These are phyloP conservation scores for Vararia minispora DNA, from an alignment of 768 basidiomycete genomes.

Conservation along the genomic window DNA sequence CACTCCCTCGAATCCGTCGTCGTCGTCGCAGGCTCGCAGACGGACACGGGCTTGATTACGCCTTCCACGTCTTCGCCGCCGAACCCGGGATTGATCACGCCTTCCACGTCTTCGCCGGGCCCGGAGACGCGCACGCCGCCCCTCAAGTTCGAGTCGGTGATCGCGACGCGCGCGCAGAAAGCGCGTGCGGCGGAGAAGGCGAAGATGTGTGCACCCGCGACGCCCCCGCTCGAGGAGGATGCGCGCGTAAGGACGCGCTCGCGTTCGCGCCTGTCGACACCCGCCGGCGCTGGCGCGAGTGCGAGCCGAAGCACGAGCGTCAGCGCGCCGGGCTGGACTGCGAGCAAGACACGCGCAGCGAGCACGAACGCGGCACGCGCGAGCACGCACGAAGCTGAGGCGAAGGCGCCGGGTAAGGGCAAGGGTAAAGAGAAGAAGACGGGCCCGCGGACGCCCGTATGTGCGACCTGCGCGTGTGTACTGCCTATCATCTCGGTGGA, in stretches of 20 bases:
- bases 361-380: slow-evolving; percentile 1
- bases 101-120: slow-evolving; percentile 6
- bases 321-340: slow-evolving; percentile 2
- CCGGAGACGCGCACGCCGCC: slow-evolving; percentile 4
- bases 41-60: slow-evolving; percentile 1
- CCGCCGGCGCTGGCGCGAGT: slow-evolving; percentile 15
- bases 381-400: slow-evolving; percentile 7
- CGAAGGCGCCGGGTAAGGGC: slow-evolving; percentile 12
- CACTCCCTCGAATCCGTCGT: slow-evolving; percentile 1
- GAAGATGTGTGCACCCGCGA: slow-evolving; percentile 29
- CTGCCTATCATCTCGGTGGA: slow-evolving; percentile 71
- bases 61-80: slow-evolving; percentile 6
- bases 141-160: slow-evolving; percentile 38
- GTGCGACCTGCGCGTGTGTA: slow-evolving; percentile 58
- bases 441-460: slow-evolving; percentile 35
- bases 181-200: slow-evolving; percentile 22
- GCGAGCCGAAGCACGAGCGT: not conserved
- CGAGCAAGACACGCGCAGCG: slow-evolving; percentile 12
- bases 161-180: slow-evolving; percentile 49
- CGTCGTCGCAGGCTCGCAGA: slow-evolving; percentile 8
- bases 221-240: slow-evolving; percentile 38
- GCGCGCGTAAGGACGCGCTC: slow-evolving; percentile 22
- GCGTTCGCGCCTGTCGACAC: slow-evolving; percentile 15
- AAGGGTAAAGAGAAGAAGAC: slow-evolving; percentile 13
- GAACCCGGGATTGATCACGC: not conserved